Percentiles rank a stretch among this genome's conserved stretches.
phyloP scores from a whole-genome alignment of 2,329 filamentous ascomycete species.

The Lachnum nothofagi region DNA sequence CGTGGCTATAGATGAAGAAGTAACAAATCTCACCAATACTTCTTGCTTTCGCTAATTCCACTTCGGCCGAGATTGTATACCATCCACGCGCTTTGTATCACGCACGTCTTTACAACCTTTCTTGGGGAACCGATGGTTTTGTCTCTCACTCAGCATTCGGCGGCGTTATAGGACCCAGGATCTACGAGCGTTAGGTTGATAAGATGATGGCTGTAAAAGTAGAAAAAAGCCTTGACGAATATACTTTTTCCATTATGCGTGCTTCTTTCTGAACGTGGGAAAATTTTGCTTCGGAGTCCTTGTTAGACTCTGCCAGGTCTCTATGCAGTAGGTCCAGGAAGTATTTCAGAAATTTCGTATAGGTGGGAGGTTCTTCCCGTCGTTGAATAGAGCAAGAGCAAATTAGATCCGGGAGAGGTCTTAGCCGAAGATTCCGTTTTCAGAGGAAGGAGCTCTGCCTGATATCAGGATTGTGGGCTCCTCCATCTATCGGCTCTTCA shows the following conservation, averaged over 20 bases:
- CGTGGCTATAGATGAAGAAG: conserved; percentile 25
- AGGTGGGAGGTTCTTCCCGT: too few species aligned
- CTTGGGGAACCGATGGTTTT: neutral
- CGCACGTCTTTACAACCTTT: neutral
- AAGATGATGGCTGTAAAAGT: neutral
- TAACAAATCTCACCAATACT: neutral
- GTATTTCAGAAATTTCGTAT: too few species aligned
- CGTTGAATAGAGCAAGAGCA: neutral
- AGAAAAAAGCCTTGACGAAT: too few species aligned
- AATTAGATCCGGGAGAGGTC: too few species aligned
- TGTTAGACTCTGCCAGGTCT: neutral
- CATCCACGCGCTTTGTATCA: neutral
- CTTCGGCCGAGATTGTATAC: neutral
- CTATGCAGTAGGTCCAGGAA: too few species aligned
- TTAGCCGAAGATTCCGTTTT: too few species aligned
- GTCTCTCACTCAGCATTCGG: neutral
- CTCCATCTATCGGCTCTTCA: too few species aligned
- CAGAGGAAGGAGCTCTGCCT: too few species aligned
- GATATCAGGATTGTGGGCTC: too few species aligned
- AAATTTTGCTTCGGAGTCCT: too few species aligned
- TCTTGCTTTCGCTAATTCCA: neutral
- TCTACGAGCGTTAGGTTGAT: neutral
- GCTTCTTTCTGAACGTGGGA: too few species aligned
- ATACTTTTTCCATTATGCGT: too few species aligned
- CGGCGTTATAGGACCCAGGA: neutral